These are phyloP conservation scores for Barnettozyma populi DNA, from an alignment of 805 yeast genomes.

Conservation along the genomic window DNA sequence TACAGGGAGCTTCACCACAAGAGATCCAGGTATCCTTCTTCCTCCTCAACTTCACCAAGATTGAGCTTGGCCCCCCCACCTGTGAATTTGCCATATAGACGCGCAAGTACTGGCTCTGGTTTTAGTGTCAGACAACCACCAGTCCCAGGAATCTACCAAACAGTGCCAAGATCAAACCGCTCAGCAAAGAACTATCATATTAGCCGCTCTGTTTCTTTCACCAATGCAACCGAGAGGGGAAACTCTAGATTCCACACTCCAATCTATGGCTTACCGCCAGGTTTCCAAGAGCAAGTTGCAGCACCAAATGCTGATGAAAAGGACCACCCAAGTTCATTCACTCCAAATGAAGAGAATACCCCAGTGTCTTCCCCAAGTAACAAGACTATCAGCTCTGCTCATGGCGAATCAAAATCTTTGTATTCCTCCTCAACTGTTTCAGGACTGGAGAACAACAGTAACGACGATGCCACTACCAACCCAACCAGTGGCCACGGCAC, in stretches of 20 bases:
- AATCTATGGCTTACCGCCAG: conserved; percentile 7
- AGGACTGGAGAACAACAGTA: conserved; percentile 14
- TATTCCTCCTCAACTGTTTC: conserved; percentile 24
- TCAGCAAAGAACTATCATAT: conserved; percentile 8
- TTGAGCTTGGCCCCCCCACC: conserved; percentile 78
- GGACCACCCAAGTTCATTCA: conserved; percentile 2
- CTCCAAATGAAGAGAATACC: conserved; percentile 14
- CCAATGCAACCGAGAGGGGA: neutral
- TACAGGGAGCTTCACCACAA: conserved; percentile 54
- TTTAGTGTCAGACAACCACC: conserved; percentile 6
- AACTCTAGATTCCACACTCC: conserved; percentile 9
- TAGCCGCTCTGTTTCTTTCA: conserved; percentile 21
- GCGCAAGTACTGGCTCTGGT: conserved; percentile 29
- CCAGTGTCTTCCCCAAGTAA: conserved; percentile 26
- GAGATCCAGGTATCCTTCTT: conserved; percentile 17
- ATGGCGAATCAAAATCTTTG: conserved; percentile 23
- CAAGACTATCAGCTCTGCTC: conserved; percentile 18
- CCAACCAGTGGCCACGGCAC: conserved; percentile 16
- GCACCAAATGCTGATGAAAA: neutral
- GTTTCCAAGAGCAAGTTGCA: neutral
- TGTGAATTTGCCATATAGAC: conserved; percentile 50
- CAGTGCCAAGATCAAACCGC: conserved; percentile 4
- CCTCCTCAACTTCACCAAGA: conserved; percentile 27
- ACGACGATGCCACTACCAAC: conserved; percentile 13
- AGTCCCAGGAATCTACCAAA: conserved; percentile 3